Conservation (phyloP, 192 early-diverging fungal genomes). For the Coemansia javaensis region DNA sequence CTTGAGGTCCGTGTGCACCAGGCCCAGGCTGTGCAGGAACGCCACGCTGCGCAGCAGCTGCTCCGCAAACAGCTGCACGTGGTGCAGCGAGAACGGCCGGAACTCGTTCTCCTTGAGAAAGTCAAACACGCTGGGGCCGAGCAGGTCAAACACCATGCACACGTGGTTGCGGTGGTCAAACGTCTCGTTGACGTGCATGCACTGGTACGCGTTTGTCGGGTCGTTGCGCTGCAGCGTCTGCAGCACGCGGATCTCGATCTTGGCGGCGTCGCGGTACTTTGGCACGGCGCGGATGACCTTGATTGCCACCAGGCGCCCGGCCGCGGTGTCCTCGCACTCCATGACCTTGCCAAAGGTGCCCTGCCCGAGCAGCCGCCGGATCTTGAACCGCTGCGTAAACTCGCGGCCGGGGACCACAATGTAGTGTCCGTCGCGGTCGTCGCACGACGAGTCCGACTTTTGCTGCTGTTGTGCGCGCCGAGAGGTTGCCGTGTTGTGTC, state of each 20-base stretch:
- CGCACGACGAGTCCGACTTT: slow-evolving; percentile 57
- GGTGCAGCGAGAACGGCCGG: slow-evolving; percentile 76
- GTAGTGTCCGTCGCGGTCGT: slow-evolving; percentile 93
- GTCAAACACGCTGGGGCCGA: slow-evolving; percentile 86
- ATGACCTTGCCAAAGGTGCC: slow-evolving; percentile 98
- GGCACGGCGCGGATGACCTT: slow-evolving; percentile 91
- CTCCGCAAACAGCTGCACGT: slow-evolving; percentile 78
- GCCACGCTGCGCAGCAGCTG: slow-evolving; percentile 85
- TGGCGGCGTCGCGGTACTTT: slow-evolving; percentile 92
- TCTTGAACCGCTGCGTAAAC: slow-evolving; percentile 77
- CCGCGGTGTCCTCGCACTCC: slow-evolving; percentile 71
- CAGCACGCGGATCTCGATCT: slow-evolving; percentile 84
- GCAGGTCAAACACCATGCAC: slow-evolving; percentile 97
- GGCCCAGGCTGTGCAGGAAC: slow-evolving; percentile 78
- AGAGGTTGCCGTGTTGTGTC: background rate
- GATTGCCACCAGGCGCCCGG: slow-evolving; percentile 65
- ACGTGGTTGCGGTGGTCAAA: slow-evolving; percentile 92
- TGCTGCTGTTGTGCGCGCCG: slow-evolving; percentile 16
- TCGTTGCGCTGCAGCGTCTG: slow-evolving; percentile 73
- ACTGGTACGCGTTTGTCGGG: slow-evolving; percentile 75
- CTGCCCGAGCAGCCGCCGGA: slow-evolving; percentile 83
- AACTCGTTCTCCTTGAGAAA: slow-evolving; percentile 93
- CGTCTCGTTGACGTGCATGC: slow-evolving; percentile 76
- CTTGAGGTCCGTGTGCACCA: slow-evolving; percentile 97
- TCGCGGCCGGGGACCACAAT: slow-evolving; percentile 69